These are phyloP conservation scores for Penicillium thymicola DNA, from an alignment of 2,329 filamentous ascomycete genomes.

Conservation along the genomic window DNA sequence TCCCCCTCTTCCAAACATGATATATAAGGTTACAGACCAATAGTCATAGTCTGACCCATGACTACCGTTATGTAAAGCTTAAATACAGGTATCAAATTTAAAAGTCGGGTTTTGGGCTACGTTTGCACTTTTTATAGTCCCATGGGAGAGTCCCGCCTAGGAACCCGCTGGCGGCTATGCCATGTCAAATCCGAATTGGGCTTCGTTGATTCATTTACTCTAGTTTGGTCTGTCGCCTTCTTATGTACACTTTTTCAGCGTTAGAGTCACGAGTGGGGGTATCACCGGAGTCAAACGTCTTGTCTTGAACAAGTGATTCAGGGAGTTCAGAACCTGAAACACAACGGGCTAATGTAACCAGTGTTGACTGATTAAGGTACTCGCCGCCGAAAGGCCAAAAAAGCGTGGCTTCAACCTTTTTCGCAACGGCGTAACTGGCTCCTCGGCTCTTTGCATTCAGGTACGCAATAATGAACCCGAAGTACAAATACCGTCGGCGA, in stretches of 20 bases:
- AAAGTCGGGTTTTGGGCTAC: too few species aligned
- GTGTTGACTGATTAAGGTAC: neutral
- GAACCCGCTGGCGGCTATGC: too few species aligned
- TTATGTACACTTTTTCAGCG: too few species aligned
- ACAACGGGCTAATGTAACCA: neutral
- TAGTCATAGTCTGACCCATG: neutral
- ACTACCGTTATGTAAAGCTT: too few species aligned
- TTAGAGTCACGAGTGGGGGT: neutral
- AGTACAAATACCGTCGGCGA: slow-evolving; percentile 20
- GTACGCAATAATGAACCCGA: slow-evolving; percentile 21
- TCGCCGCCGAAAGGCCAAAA: neutral
- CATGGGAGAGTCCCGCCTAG: too few species aligned
- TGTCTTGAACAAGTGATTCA: neutral
- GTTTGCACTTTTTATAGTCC: too few species aligned
- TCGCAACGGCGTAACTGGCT: neutral
- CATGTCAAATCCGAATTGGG: too few species aligned
- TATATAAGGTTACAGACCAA: neutral
- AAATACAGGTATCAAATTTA: too few species aligned
- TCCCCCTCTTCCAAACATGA: neutral
- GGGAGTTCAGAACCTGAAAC: neutral
- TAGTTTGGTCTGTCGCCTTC: too few species aligned
- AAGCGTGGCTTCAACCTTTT: neutral
- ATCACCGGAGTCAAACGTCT: neutral
- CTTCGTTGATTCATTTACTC: too few species aligned
- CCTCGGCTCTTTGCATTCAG: neutral